Evolutionary conservation across 495 filamentous ascomycete species (phyloP), one percentile per base, ranked within the genome.

Genomic region (Annulohypoxylon bovei): DNA sequence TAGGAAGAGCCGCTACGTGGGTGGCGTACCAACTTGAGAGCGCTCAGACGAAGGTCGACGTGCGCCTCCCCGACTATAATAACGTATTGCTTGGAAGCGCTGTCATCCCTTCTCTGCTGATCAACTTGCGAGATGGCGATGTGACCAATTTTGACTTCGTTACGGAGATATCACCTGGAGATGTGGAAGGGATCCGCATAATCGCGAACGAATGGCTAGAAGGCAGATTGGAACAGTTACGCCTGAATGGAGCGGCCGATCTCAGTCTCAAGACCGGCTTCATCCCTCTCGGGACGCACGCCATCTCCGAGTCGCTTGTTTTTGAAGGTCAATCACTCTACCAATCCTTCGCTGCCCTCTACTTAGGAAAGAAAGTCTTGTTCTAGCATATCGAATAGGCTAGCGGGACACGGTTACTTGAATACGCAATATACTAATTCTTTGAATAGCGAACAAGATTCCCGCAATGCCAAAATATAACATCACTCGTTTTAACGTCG

Each of bases 131-230:
- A 58, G 92, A 95, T 77, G 91, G 93, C 23, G 86, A 91, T 70
- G 86, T 82, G 25, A 98, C 92, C 20, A 79, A 84, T 56, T 80
- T 98, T 33, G 92, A 97, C 68, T 89, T 98, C 65, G 77, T 95
- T 59, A 85, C 89, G 30, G 89, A 95, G 65, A 77, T 97, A 54
- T 78, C 84, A 23, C 89, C 93, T 16, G 93, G 92, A 32, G 88
- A 93, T 69, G 80, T 92, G n/a, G 88, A 91, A 64, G 90, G 88
- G 7, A 87, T 97, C 54, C 89, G 91, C 46, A 83, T 83, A n/a
- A 86, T 98, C 62, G 93, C 93, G 16, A 89, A 93, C 68, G 92
- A 97, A 76, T 99, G 93, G 89, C 71, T 99, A 58, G 87, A 92
- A 18, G 94, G 95, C 32, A 88, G 84, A 56, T 77, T 99, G 53